Evolutionary conservation across 169 alveolate species (phyloP).

Genomic region (Pseudocohnilembus persalinus): DNA sequence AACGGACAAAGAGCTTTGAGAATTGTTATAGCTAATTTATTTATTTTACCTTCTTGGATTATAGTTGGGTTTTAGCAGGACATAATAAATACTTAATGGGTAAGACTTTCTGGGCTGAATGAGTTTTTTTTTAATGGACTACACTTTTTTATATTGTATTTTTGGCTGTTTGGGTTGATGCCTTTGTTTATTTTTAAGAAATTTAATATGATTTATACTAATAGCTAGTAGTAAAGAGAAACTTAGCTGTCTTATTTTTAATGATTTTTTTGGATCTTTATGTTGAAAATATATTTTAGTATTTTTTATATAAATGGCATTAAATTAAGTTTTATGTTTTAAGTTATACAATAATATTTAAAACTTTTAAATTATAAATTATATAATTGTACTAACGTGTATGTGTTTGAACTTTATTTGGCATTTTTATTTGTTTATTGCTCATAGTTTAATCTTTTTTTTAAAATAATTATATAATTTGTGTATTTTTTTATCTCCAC

Average conservation of each 20-base stretch:
- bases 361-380: background rate
- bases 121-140: slow-evolving; percentile 14
- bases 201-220: background rate
- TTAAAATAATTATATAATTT: too few species aligned
- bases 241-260: background rate
- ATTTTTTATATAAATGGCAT: too few species aligned
- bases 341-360: background rate
- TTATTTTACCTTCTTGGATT: slow-evolving; percentile 24
- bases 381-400: too few species aligned
- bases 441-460: too few species aligned
- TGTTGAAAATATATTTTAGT: background rate
- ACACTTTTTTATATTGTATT: slow-evolving; percentile 17
- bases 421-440: too few species aligned
- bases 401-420: too few species aligned
- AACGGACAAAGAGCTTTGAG: slow-evolving; percentile 14
- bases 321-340: too few species aligned
- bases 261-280: background rate
- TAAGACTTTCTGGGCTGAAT: slow-evolving; percentile 1
- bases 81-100: slow-evolving; percentile 8
- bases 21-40: slow-evolving; percentile 5
- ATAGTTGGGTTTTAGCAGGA: slow-evolving; percentile 1
- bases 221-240: background rate
- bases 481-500: too few species aligned
- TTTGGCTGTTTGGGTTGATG: slow-evolving; percentile 15
- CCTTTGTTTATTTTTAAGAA: background rate